Evolutionary conservation across 2,329 filamentous ascomycete species (phyloP), one percentile per base, ranked within the genome.

Genomic region (Arthrobotrys entomopaga): DNA sequence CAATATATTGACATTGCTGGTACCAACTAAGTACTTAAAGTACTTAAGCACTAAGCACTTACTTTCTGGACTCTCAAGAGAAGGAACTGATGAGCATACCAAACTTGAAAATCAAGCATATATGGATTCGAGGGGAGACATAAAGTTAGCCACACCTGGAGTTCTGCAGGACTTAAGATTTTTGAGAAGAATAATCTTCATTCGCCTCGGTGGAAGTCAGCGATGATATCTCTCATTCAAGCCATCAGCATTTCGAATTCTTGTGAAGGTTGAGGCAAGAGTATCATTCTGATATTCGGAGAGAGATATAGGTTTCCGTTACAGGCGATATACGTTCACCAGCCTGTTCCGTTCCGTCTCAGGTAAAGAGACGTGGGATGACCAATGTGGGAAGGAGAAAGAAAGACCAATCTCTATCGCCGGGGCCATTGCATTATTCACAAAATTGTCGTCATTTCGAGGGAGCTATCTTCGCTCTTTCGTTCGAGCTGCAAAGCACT

Each of bases 331-430:
- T 52, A 24, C 38, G n/a, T 53, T 34, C 29, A 67, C 64, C 64
- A 67, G 64, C 64, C 64, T 67, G 48, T 54, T 67, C 64, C 46
- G 34, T 69, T 19, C 65, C 60, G 65, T 69, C 65, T 69, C 65
- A 69, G 49, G 56, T 61, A 61, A 38, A 67, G 56, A 66, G 49
- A 56, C 65, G 65, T 69, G 65, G 65, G 56, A 69, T 69, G 65
- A 56, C 63, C 65, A 61, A 69, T 69, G 56, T 48, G 61, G 65
- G 65, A 19, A 69, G 65, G 65, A 69, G 65, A 48, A n/a, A 29
- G 26, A 34, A 34, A 60, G 56, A 54, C 56, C 60, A 67, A 53
- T 46, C 60, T 19, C 49, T 65, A 29, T 46, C 60, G 48, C 29
- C 34, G 49, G 48, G 49, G 52, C 26, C n/a, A 24, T 34, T 13